Percentiles rank a stretch among this genome's conserved stretches.
Evolutionary conservation across 306 rosid genomes (phyloP).

Genomic region (Vigna unguiculata): DNA sequence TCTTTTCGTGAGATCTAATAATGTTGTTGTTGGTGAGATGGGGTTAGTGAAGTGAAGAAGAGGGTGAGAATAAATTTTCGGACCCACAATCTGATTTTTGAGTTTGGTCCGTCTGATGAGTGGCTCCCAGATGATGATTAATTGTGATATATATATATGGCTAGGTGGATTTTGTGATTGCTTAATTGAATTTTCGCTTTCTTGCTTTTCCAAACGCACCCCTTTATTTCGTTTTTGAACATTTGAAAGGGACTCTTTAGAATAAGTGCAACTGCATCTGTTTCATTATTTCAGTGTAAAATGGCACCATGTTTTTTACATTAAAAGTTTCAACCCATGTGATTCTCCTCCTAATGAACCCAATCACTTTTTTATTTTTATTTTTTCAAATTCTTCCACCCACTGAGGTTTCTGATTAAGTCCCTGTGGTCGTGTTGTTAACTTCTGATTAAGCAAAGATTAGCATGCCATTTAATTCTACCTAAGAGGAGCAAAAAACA

Average conservation of each 20-base stretch:
- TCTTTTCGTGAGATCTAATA: too few species aligned
- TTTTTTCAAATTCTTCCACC: not conserved
- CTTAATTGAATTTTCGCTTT: constrained; percentile 53
- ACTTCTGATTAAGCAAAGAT: not conserved
- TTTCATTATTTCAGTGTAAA: constrained; percentile 53
- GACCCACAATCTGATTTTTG: constrained; percentile 66
- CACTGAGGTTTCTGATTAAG: not conserved
- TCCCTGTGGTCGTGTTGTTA: not conserved
- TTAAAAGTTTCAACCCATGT: constrained; percentile 48
- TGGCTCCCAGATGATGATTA: constrained; percentile 56
- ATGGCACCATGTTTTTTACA: constrained; percentile 25
- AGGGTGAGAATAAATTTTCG: constrained; percentile 51
- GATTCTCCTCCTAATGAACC: constrained; percentile 38
- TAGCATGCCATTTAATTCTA: not conserved
- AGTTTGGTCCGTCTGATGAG: constrained; percentile 60
- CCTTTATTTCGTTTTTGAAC: constrained; percentile 49
- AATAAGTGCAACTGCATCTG: constrained; percentile 49
- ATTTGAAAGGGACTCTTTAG: constrained; percentile 51
- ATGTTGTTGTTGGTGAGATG: not conserved
- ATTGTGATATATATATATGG: constrained; percentile 41
- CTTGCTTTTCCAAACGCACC: constrained; percentile 42
- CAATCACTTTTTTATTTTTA: not conserved
- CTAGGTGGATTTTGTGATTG: constrained; percentile 36
- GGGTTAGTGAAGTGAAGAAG: constrained; percentile 39
- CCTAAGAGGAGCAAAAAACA: not conserved